Evolutionary conservation across 495 filamentous ascomycete genomes (phyloP).

Genomic region (Hapsidospora chrysogenum): DNA sequence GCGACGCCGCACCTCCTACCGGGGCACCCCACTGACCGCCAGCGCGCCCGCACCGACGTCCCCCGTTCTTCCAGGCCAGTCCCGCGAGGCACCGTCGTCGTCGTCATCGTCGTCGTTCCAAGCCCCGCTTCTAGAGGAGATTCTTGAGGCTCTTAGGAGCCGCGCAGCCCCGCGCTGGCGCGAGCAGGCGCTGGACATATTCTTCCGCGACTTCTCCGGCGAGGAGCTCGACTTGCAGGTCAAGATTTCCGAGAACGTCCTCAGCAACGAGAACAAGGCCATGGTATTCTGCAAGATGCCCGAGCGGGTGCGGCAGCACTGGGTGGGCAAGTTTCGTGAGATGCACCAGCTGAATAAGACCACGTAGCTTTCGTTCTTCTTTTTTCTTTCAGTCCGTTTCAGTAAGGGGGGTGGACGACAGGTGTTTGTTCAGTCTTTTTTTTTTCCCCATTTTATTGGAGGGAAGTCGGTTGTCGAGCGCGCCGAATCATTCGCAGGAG

Average conservation of each 20-base stretch:
- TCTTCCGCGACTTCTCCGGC: conserved; percentile 28
- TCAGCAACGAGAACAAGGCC: conserved; percentile 34
- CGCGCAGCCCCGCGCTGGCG: conserved; percentile 17
- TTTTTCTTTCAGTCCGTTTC: background rate
- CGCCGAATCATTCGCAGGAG: too few relatives aligned
- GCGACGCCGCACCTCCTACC: background rate
- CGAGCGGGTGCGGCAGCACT: conserved; percentile 21
- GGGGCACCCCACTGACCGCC: too few relatives aligned
- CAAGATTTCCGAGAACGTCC: conserved; percentile 32
- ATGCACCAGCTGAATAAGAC: conserved; percentile 21
- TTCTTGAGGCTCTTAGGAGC: conserved; percentile 18
- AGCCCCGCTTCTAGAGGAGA: conserved; percentile 9
- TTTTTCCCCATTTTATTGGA: background rate
- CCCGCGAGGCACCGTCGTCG: background rate
- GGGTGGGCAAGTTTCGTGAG: conserved; percentile 28
- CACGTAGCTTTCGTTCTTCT: conserved; percentile 1
- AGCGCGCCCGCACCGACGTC: too few relatives aligned
- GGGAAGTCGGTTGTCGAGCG: too few relatives aligned
- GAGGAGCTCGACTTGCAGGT: conserved; percentile 32
- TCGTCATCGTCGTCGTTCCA: background rate
- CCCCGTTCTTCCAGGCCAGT: too few relatives aligned
- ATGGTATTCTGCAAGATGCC: conserved; percentile 39
- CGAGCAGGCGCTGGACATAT: conserved; percentile 31
- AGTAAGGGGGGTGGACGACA: background rate
- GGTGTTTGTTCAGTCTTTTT: background rate